Evolutionary conservation across 75 land plant species (phyloP).

Genomic region (Pinus tabuliformis): DNA sequence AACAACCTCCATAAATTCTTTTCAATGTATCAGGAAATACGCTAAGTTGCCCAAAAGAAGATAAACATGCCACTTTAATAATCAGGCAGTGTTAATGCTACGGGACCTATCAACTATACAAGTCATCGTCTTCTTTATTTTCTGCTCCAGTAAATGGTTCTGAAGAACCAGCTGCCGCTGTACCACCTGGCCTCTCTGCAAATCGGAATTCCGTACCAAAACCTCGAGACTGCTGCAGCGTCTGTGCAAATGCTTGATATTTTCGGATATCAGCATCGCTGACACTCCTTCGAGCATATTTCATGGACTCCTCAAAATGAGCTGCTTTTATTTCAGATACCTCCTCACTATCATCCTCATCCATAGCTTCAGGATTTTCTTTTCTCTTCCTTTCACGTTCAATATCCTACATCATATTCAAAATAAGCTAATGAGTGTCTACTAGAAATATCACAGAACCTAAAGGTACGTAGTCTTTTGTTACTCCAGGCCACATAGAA

Average conservation of each 20-base stretch:
- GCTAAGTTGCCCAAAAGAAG: background rate
- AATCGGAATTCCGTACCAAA: conserved; percentile 56
- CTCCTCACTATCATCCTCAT: conserved; percentile 50
- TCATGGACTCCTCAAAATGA: conserved; percentile 65
- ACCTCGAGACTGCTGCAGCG: conserved; percentile 58
- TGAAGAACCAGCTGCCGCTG: conserved; percentile 13
- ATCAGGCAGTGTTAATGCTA: conserved; percentile 15
- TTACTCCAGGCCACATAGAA: no score
- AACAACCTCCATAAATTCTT: background rate
- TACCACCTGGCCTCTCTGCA: conserved; percentile 24
- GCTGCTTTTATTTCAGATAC: conserved; percentile 45
- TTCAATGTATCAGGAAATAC: background rate
- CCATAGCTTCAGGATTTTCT: conserved; percentile 58
- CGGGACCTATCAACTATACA: conserved; percentile 29
- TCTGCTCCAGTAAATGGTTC: conserved; percentile 20
- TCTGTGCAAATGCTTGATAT: conserved; percentile 59
- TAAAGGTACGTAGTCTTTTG: no score
- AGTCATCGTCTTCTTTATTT: conserved; percentile 35
- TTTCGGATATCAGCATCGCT: conserved; percentile 59
- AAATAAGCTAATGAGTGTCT: background rate
- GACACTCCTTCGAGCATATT: conserved; percentile 53
- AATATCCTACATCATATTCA: conserved; percentile 23
- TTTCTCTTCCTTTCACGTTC: conserved; percentile 36
- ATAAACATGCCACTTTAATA: background rate
- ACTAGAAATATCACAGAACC: no score